Evolutionary conservation across 2,329 filamentous ascomycete species (phyloP).

Genomic region (Aspergillus pseudonomiae): DNA sequence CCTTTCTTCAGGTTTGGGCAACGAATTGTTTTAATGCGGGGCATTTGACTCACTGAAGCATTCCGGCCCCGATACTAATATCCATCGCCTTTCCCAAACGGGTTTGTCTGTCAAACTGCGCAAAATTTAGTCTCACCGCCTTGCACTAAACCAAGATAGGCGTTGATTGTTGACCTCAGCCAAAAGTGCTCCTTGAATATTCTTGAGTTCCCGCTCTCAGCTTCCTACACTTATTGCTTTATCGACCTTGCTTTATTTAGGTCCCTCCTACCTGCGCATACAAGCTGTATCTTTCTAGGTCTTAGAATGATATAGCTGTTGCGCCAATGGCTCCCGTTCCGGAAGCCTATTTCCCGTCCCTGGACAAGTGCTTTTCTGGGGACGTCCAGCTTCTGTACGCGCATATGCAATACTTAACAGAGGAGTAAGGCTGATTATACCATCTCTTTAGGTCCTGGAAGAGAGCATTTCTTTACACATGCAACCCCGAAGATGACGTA

Average conservation of each 20-base stretch:
- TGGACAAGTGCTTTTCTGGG: slow-evolving; percentile 82
- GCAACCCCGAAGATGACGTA: slow-evolving; percentile 43
- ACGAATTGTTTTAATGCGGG: slow-evolving; percentile 4
- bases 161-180: slow-evolving; percentile 42
- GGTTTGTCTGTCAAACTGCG: slow-evolving; percentile 19
- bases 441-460: slow-evolving; percentile 60
- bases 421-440: slow-evolving; percentile 24
- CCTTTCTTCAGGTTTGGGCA: background rate
- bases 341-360: slow-evolving; percentile 78
- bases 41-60: slow-evolving; percentile 10
- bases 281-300: slow-evolving; percentile 17
- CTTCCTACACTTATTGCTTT: slow-evolving; percentile 21
- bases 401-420: slow-evolving; percentile 4
- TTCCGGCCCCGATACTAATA: too few relatives aligned
- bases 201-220: slow-evolving; percentile 31
- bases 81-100: slow-evolving; percentile 20
- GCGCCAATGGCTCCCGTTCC: slow-evolving; percentile 68
- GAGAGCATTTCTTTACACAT: slow-evolving; percentile 58
- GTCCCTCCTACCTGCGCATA: slow-evolving; percentile 8
- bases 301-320: slow-evolving; percentile 47
- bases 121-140: slow-evolving; percentile 34
- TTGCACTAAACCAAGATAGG: slow-evolving; percentile 40
- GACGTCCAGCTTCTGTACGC: slow-evolving; percentile 75
- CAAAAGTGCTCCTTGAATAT: slow-evolving; percentile 32
- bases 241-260: slow-evolving; percentile 5